Percentiles rank a stretch among this genome's conserved stretches.
Evolutionary conservation across 768 basidiomycete species (phyloP).

Genomic region (Suillus hirtellus): DNA sequence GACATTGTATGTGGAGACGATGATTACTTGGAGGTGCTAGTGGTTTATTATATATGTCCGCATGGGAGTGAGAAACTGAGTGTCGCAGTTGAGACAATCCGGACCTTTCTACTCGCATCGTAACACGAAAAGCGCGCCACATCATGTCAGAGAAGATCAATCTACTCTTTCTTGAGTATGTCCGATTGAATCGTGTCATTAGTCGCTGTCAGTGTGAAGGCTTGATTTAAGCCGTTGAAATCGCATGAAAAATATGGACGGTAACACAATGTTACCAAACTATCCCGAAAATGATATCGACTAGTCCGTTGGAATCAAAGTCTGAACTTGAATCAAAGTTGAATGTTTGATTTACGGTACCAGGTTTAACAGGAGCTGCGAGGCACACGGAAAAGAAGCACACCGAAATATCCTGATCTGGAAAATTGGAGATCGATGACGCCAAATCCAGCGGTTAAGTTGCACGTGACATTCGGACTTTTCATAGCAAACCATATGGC

Average conservation of each 20-base stretch:
- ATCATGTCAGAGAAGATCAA: slow-evolving; percentile 2
- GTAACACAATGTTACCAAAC: slow-evolving; percentile 1
- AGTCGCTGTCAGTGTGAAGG: neutral
- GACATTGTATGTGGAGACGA: slow-evolving; percentile 15
- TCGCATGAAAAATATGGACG: slow-evolving; percentile 14
- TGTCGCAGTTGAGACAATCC: neutral
- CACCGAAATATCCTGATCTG: slow-evolving; percentile 13
- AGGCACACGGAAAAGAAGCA: slow-evolving; percentile 25
- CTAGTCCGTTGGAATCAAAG: neutral
- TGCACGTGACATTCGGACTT: neutral
- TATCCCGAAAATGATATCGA: neutral
- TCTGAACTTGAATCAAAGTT: neutral
- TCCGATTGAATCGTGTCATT: slow-evolving; percentile 26
- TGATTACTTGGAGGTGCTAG: neutral
- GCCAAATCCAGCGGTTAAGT: neutral
- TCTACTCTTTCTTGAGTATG: slow-evolving; percentile 4
- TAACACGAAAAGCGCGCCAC: neutral
- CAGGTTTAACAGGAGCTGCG: slow-evolving; percentile 9
- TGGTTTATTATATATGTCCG: slow-evolving; percentile 5
- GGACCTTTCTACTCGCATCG: neutral
- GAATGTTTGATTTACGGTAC: neutral
- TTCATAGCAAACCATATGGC: neutral
- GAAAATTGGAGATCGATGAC: slow-evolving; percentile 12
- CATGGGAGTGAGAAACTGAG: slow-evolving; percentile 5
- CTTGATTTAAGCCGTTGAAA: slow-evolving; percentile 21